Evolutionary conservation across 768 basidiomycete genomes (phyloP).

Genomic region (Hygrophorus russula): DNA sequence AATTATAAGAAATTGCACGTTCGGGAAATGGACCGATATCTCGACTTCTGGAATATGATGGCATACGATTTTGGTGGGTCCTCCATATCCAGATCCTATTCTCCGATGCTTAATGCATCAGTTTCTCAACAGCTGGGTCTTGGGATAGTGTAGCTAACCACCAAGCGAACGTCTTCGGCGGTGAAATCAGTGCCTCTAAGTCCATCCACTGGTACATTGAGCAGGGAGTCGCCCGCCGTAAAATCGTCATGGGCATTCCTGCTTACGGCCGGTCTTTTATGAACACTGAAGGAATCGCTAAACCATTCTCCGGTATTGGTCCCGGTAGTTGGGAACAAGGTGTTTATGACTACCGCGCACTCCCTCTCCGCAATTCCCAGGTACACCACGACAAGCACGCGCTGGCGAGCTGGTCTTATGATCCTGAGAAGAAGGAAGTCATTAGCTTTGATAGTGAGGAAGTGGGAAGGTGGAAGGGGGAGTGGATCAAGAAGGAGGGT

Average conservation of each 20-base stretch:
- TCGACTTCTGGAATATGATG: slow-evolving; percentile 99
- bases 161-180: slow-evolving; percentile 78
- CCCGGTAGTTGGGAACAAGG: slow-evolving; percentile 86
- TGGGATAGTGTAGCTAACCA: slow-evolving; percentile 67
- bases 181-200: slow-evolving; percentile 47
- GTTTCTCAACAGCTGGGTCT: slow-evolving; percentile 44
- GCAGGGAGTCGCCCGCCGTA: slow-evolving; percentile 63
- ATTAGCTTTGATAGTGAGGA: slow-evolving; percentile 71
- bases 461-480: slow-evolving; percentile 62
- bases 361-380: slow-evolving; percentile 68
- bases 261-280: slow-evolving; percentile 90
- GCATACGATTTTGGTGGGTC: slow-evolving; percentile 70
- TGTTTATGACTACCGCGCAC: slow-evolving; percentile 85
- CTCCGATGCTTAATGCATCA: neutral
- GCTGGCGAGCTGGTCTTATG: slow-evolving; percentile 78
- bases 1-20: slow-evolving; percentile 76
- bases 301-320: slow-evolving; percentile 72
- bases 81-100: neutral
- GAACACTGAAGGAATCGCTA: slow-evolving; percentile 74
- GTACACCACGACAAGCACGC: slow-evolving; percentile 52
- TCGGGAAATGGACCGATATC: slow-evolving; percentile 73
- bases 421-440: slow-evolving; percentile 65
- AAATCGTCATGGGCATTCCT: slow-evolving; percentile 86
- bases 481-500: slow-evolving; percentile 64
- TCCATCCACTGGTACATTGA: slow-evolving; percentile 61